Base-by-base conservation (phyloP, 441 rosid genomes). In the Metrosideros polymorpha region DNA sequence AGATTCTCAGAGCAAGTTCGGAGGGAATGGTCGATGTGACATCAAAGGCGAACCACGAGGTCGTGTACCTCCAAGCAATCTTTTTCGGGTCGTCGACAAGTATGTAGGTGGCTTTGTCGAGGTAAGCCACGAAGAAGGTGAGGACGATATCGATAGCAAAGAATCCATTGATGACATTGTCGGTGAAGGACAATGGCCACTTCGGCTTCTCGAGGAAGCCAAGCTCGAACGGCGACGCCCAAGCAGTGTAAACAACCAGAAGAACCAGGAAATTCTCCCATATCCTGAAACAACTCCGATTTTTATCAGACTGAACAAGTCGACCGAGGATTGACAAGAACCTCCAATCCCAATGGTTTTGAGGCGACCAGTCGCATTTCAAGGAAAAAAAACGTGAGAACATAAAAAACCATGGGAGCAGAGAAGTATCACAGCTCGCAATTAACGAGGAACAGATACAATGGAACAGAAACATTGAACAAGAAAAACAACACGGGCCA, bases 191-290 rank as follows among this genome's bases (percentile, higher is more conserved):
- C 30, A 96, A 94, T 39, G 93, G 93, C 85, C 85, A 84, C 32
- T 90, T 84, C 71, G 97, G 94, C 91, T 92, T 92, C 55, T 85
- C 75, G 25, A 96, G 92, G 91, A 96, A 96, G 22, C 98, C 99
- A 47, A 96, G 93, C 87, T 96, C 98, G 42, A 95, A 96, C 2
- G 99, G 99, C 0, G 98, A 94, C 39, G 88, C 97, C 99, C 99
- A 96, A 84, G 98, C 95, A 7, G 98, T 95, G 84, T 96, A 96
- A 22, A 94, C 85, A 82, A 95, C 98, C 84, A 96, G 93, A 88
- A 93, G 55, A 82, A 94, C 94, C 17, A 96, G 94, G 89, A 88
- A 93, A 4, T 93, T 92, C 91, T 96, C 95, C 99, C 99, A 96
- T 56, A 91, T 55, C 93, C 98, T 96, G 97, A 91, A 91, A 83